Evolutionary conservation across 2,329 filamentous ascomycete genomes (phyloP).

Genomic region (Ilyonectria mors-panacis): DNA sequence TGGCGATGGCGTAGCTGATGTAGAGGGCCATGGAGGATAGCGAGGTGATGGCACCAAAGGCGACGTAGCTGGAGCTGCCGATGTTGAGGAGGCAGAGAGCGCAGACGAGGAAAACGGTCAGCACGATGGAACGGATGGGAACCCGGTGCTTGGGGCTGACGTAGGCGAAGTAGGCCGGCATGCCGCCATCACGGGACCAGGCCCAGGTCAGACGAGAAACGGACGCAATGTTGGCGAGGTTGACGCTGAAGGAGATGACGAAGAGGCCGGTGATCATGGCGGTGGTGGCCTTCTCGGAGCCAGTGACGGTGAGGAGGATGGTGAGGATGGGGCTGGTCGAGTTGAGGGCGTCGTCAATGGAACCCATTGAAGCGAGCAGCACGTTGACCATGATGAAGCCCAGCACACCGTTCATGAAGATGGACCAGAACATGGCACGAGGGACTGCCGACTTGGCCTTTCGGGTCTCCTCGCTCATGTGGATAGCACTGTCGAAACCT

Average conservation of each 20-base stretch:
- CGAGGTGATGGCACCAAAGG: constrained; percentile 44
- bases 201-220: constrained; percentile 46
- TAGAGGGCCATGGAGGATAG: constrained; percentile 45
- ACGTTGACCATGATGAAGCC: constrained; percentile 48
- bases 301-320: constrained; percentile 39
- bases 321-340: constrained; percentile 44
- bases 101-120: constrained; percentile 46
- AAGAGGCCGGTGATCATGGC: constrained; percentile 46
- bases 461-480: constrained; percentile 46
- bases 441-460: constrained; percentile 46
- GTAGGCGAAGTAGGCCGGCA: constrained; percentile 44
- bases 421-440: constrained; percentile 48
- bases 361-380: constrained; percentile 45
- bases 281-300: constrained; percentile 39
- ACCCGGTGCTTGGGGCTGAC: constrained; percentile 44
- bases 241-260: constrained; percentile 45
- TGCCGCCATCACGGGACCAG: constrained; percentile 45
- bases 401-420: constrained; percentile 46
- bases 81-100: constrained; percentile 46
- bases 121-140: constrained; percentile 40
- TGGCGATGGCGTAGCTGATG: constrained; percentile 46
- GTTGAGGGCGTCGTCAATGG: constrained; percentile 42
- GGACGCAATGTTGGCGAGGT: constrained; percentile 44
- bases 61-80: constrained; percentile 44
- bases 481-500: constrained; percentile 47